Percentiles rank a stretch among this genome's conserved stretches.
These are phyloP conservation scores for Corinectria fuckeliana DNA, from an alignment of 2,329 filamentous ascomycete genomes.

Conservation along the genomic window DNA sequence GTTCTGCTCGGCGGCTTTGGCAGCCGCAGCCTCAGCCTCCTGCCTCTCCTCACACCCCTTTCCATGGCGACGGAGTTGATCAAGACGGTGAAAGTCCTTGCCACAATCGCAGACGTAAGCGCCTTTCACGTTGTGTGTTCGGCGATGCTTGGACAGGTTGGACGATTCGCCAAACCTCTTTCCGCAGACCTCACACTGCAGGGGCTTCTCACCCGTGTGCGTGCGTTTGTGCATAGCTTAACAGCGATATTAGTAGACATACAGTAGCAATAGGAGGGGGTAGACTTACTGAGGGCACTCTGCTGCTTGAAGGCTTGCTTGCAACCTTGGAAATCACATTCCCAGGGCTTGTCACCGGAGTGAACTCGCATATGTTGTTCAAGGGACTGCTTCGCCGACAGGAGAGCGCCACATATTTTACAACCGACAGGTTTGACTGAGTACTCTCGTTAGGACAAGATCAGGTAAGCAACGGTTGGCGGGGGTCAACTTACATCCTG, in stretches of 20 bases:
- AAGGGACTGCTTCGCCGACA: conserved; percentile 72
- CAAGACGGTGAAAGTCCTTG: conserved; percentile 64
- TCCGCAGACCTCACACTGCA: conserved; percentile 63
- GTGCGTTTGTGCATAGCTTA: conserved; percentile 72
- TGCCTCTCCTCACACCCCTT: conserved; percentile 36
- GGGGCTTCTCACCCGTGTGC: conserved; percentile 70
- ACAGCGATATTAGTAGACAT: conserved; percentile 21
- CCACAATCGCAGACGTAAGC: conserved; percentile 60
- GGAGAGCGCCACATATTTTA: conserved; percentile 59
- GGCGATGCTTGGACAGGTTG: conserved; percentile 70
- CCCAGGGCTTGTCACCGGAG: conserved; percentile 68
- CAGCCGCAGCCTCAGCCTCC: no score
- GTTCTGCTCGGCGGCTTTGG: neutral
- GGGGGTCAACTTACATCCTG: conserved; percentile 58
- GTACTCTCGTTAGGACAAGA: conserved; percentile 44
- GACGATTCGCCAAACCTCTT: conserved; percentile 70
- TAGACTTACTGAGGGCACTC: conserved; percentile 65
- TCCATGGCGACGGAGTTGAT: conserved; percentile 65
- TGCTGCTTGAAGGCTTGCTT: conserved; percentile 69
- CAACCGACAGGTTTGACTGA: conserved; percentile 68
- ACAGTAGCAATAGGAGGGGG: neutral
- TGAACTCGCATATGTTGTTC: conserved; percentile 72
- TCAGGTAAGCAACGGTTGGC: conserved; percentile 9
- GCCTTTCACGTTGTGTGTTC: conserved; percentile 63
- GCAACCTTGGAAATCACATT: conserved; percentile 59